Conservation (phyloP, 2,329 filamentous ascomycete genomes). For the Proliferodiscus dingleyae region DNA sequence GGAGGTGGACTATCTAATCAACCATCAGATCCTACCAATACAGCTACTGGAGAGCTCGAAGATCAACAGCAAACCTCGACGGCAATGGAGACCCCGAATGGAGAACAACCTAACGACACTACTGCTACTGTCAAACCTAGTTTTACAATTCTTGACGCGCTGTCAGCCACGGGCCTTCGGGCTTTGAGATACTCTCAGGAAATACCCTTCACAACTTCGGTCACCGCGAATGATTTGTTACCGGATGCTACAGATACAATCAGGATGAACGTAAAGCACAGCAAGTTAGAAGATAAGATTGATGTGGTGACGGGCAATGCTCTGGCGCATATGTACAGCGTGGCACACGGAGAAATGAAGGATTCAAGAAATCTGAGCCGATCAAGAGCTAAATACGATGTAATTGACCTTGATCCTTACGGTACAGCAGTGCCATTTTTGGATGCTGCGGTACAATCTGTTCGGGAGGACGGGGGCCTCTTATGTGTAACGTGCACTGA, state of each 20-base stretch:
- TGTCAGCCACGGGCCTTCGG: slow-evolving; percentile 88
- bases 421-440: slow-evolving; percentile 90
- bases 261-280: slow-evolving; percentile 78
- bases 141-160: slow-evolving; percentile 88
- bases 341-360: slow-evolving; percentile 41
- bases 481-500: slow-evolving; percentile 96
- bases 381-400: slow-evolving; percentile 68
- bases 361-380: slow-evolving; percentile 25
- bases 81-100: neutral
- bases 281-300: slow-evolving; percentile 67
- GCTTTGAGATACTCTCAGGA: slow-evolving; percentile 90
- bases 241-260: slow-evolving; percentile 74
- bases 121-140: slow-evolving; percentile 6
- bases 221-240: slow-evolving; percentile 89
- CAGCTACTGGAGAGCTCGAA: neutral
- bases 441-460: slow-evolving; percentile 81
- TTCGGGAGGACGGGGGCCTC: slow-evolving; percentile 79
- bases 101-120: slow-evolving; percentile 1
- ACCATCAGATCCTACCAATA: neutral
- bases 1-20: neutral
- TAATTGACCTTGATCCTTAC: slow-evolving; percentile 95
- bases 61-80: neutral
- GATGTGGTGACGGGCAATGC: slow-evolving; percentile 75
- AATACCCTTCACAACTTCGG: slow-evolving; percentile 73
- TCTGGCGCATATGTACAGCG: slow-evolving; percentile 84